These are phyloP conservation scores for Podila verticillata DNA, from an alignment of 192 early-diverging fungal genomes.

Conservation along the genomic window DNA sequence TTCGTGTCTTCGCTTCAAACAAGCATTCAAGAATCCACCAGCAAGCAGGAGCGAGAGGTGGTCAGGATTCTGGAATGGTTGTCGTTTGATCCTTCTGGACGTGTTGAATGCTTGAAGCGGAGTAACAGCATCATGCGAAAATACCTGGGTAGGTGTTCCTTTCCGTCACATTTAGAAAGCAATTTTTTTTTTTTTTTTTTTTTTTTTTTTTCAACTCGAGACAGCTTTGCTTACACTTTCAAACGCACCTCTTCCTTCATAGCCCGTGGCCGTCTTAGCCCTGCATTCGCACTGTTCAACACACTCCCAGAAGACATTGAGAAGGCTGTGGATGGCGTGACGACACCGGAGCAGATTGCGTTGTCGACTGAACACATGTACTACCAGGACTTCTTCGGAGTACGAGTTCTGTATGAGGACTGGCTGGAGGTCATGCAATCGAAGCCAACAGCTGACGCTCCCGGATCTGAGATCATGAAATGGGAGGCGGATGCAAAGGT, in stretches of 20 bases:
- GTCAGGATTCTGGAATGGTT: conserved; percentile 37
- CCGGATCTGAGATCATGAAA: conserved; percentile 1
- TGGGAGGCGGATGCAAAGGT: conserved; percentile 31
- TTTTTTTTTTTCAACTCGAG: not conserved
- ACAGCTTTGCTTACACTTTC: not conserved
- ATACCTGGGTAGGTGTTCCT: not conserved
- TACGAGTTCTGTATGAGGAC: conserved; percentile 19
- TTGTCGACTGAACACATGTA: conserved; percentile 24
- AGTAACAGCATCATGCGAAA: not conserved
- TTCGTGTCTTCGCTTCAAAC: conserved; percentile 4
- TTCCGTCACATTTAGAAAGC: no score
- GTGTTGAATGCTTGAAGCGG: not conserved
- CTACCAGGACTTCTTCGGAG: conserved; percentile 28
- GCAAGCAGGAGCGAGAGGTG: conserved; percentile 3
- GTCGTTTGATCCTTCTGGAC: conserved; percentile 6
- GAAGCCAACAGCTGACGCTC: not conserved
- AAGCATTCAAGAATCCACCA: conserved; percentile 7
- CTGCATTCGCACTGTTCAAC: conserved; percentile 27
- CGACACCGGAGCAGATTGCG: not conserved
- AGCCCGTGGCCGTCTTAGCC: conserved; percentile 27
- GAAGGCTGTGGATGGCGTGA: not conserved
- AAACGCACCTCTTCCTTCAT: not conserved
- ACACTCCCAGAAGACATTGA: conserved; percentile 20
- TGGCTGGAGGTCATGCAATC: conserved; percentile 9
- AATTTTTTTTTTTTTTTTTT: not conserved